A percentile compares a stretch with the other conserved stretches of the same genome.
Conservation (phyloP, 305 asterid species). For the Fraxinus albicans region DNA sequence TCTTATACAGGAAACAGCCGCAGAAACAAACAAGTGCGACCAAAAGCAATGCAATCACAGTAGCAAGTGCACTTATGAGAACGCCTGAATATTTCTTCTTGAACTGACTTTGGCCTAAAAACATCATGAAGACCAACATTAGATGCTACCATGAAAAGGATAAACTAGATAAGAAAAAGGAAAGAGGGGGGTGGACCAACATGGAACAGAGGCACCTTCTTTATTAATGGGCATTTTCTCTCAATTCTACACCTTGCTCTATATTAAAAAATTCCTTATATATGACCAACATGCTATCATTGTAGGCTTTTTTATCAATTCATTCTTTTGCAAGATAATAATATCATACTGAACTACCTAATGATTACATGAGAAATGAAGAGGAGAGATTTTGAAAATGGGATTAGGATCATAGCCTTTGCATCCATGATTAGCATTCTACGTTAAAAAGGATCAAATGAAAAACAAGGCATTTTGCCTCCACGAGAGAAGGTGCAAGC, state of each 20-base stretch:
- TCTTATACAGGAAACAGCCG: conserved; percentile 94
- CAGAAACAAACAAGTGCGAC: conserved; percentile 99
- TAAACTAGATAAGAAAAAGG: background rate
- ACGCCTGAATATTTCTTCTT: conserved; percentile 83
- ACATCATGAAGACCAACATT: conserved; percentile 25
- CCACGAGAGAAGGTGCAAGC: background rate
- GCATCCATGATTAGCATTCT: background rate
- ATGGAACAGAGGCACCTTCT: conserved; percentile 6
- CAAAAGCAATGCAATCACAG: conserved; percentile 91
- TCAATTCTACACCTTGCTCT: background rate
- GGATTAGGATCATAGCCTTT: background rate
- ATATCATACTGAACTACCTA: background rate
- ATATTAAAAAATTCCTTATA: background rate
- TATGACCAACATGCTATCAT: background rate
- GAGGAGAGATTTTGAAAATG: background rate
- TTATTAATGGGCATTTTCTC: background rate
- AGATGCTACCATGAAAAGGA: background rate
- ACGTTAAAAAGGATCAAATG: background rate
- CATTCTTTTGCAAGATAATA: background rate
- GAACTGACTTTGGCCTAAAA: conserved; percentile 52
- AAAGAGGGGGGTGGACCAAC: background rate
- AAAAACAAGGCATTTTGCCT: background rate
- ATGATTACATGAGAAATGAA: background rate
- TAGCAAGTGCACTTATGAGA: conserved; percentile 88
- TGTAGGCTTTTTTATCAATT: background rate